phyloP scores from a whole-genome alignment of 306 rosid genomes.

The Dalbergia cultrata region DNA sequence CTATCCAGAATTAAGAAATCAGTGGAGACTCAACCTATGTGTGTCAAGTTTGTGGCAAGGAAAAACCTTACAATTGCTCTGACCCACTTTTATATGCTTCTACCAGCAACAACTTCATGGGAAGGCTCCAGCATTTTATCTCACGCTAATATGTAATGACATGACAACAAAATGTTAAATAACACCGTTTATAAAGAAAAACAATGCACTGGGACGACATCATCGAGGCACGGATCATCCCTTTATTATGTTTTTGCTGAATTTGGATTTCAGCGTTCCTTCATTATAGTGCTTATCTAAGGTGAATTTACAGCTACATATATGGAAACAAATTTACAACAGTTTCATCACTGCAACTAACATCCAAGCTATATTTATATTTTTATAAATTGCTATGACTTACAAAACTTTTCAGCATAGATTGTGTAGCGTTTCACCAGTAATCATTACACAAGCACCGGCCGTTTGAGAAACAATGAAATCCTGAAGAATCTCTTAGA shows the following conservation, averaged over 20 bases:
- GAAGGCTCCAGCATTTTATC: too few species aligned
- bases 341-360: conserved; percentile 4
- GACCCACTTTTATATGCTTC: too few species aligned
- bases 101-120: too few species aligned
- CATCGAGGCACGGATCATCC: background rate
- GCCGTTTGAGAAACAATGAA: conserved; percentile 83
- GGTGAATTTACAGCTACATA: background rate
- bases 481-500: conserved; percentile 83
- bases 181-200: too few species aligned
- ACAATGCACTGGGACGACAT: conserved; percentile 1
- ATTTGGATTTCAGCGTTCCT: background rate
- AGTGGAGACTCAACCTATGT: too few species aligned
- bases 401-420: conserved; percentile 25
- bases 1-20: too few species aligned
- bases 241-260: background rate
- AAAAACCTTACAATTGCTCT: too few species aligned
- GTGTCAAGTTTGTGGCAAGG: too few species aligned
- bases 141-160: too few species aligned
- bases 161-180: too few species aligned
- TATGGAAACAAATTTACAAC: background rate
- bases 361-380: conserved; percentile 3
- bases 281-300: background rate
- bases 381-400: conserved; percentile 2
- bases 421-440: conserved; percentile 57
- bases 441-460: conserved; percentile 84